Evolutionary conservation across 2,329 filamentous ascomycete species (phyloP).

Genomic region (Fusarium drepaniforme): DNA sequence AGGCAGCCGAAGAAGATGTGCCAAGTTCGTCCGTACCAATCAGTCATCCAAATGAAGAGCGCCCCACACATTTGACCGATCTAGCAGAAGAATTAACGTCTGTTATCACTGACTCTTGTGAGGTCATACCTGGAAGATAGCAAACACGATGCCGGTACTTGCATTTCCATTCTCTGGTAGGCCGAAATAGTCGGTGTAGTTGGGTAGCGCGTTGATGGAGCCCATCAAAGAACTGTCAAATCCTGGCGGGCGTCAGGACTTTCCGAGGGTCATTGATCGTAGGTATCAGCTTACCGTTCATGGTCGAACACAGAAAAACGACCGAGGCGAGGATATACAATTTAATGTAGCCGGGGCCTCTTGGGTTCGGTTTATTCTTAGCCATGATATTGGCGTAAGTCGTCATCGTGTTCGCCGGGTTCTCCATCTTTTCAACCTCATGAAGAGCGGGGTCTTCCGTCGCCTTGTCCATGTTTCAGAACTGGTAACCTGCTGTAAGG

Average conservation of each 20-base stretch:
- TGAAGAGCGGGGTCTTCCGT: constrained; percentile 8
- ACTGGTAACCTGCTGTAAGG: not conserved
- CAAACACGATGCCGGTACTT: constrained; percentile 58
- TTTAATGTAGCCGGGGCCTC: constrained; percentile 23
- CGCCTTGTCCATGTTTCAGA: constrained; percentile 15
- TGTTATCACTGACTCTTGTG: not conserved
- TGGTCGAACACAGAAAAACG: constrained; percentile 53
- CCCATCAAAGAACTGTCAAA: constrained; percentile 58
- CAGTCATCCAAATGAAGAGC: constrained; percentile 57
- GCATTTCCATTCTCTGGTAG: constrained; percentile 51
- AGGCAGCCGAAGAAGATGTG: constrained; percentile 61
- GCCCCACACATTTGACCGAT: constrained; percentile 58
- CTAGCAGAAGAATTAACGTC: constrained; percentile 19
- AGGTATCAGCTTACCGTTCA: constrained; percentile 49
- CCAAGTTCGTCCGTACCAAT: constrained; percentile 57
- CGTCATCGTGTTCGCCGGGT: constrained; percentile 2
- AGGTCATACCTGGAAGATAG: constrained; percentile 49
- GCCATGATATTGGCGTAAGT: constrained; percentile 23
- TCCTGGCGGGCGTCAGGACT: constrained; percentile 39
- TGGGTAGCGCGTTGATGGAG: constrained; percentile 57
- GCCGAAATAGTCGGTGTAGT: constrained; percentile 55
- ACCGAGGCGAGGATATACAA: constrained; percentile 16
- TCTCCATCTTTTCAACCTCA: constrained; percentile 12
- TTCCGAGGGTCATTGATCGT: too few relatives aligned
- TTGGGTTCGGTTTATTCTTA: constrained; percentile 21